Evolutionary conservation across 306 rosid species (phyloP), one percentile per base, ranked within the genome.

Genomic region (Bauhinia variegata): DNA sequence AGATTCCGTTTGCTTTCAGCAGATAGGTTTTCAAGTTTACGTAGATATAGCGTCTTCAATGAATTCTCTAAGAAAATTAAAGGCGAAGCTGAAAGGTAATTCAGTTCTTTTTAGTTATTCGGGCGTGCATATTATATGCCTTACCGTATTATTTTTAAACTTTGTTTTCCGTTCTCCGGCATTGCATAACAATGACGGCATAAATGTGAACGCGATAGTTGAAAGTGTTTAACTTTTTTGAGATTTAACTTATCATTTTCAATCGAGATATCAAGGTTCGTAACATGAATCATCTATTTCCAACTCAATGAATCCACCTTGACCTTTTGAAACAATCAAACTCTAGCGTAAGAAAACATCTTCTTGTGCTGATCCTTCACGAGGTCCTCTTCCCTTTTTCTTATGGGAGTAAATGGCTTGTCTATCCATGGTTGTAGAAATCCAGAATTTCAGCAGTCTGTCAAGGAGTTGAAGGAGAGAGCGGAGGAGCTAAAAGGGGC

Each of bases 401-500:
- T 44, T 7, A n/a, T 51, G 36, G 37, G 16, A 48, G 47, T 38
- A 46, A 30, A 34, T 32, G 39, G 15, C 54, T 46, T 63, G 42
- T 61, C 51, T 38, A 28, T 53, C 36, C 41, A 51, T 81, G 73
- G 19, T 68, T 65, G 57, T 73, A 93, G 97, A 55, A 88, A 86
- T 68, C 79, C 79, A 57, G 84, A 90, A 58, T 90, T 93, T 66
- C 84, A 86, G 75, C 73, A 84, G 83, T 80, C 96, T 50, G 88
- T 86, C 23, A 88, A 89, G 82, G 87, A 86, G 80, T 82, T 86
- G 63, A 87, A 86, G 75, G 88, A 87, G 75, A 87, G 85, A 80
- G 87, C 92, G 2, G 90, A 82, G 60, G 96, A 85, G 84, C 82
- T 92, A 64, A 84, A 89, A 79, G 92, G 75, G 37, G 92, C 82